These are phyloP conservation scores for Aspergillus viridinutans DNA, from an alignment of 2,329 filamentous ascomycete species.

Conservation along the genomic window DNA sequence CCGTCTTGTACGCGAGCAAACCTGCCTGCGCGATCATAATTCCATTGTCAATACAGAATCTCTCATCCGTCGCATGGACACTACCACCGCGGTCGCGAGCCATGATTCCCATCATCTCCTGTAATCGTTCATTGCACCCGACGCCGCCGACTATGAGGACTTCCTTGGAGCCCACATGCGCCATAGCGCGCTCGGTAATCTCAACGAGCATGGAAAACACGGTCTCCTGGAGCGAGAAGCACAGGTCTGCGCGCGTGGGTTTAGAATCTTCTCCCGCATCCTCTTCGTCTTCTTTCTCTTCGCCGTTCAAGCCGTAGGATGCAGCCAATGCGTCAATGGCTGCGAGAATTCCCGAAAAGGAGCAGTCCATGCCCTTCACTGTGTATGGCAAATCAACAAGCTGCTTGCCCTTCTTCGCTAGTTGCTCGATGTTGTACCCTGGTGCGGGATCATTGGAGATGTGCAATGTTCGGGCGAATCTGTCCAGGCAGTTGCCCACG, in stretches of 20 bases:
- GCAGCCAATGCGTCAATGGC: conserved; percentile 75
- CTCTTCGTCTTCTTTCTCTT: conserved; percentile 53
- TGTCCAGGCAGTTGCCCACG: conserved; percentile 93
- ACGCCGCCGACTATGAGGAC: conserved; percentile 95
- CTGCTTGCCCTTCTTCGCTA: conserved; percentile 68
- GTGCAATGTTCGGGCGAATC: conserved; percentile 83
- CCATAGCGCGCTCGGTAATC: conserved; percentile 98
- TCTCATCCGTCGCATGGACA: conserved; percentile 91
- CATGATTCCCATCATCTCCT: conserved; percentile 99
- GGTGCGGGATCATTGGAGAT: conserved; percentile 96
- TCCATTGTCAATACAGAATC: conserved; percentile 98
- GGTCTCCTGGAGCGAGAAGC: conserved; percentile 93
- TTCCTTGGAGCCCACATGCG: conserved; percentile 85
- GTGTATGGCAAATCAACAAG: conserved; percentile 89
- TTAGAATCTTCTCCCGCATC: conserved; percentile 39
- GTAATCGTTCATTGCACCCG: conserved; percentile 87
- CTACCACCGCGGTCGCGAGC: conserved; percentile 80
- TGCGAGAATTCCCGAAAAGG: conserved; percentile 87
- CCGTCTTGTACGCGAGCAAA: conserved; percentile 75
- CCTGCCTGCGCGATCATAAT: conserved; percentile 99
- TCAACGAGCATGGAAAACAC: conserved; percentile 96
- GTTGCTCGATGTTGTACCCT: conserved; percentile 95
- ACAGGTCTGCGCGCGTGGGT: conserved; percentile 74
- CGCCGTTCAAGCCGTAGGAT: conserved; percentile 33
- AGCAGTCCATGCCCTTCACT: conserved; percentile 98